A percentile compares a stretch with the other conserved stretches of the same genome.
Evolutionary conservation across 2,329 filamentous ascomycete species (phyloP).

Genomic region (Dendryphion nanum): DNA sequence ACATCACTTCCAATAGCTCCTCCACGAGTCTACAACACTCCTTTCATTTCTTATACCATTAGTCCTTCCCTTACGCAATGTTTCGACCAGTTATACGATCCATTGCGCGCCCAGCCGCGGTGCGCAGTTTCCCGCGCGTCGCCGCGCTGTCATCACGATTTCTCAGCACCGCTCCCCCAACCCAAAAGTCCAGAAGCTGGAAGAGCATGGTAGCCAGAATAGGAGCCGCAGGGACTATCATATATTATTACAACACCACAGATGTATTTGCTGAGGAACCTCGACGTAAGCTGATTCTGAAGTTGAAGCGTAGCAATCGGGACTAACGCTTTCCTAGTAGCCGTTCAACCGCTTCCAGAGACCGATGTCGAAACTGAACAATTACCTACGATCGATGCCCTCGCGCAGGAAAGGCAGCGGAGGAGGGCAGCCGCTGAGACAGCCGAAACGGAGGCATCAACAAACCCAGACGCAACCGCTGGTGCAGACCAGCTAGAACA

Average conservation of each 20-base stretch:
- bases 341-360: constrained; percentile 35
- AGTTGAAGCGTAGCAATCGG: background rate
- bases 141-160: constrained; percentile 45
- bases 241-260: constrained; percentile 96
- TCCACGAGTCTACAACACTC: constrained; percentile 11
- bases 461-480: constrained; percentile 17
- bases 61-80: constrained; percentile 41
- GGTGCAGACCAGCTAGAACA: constrained; percentile 65
- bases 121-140: constrained; percentile 40
- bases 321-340: background rate
- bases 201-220: constrained; percentile 73
- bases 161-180: constrained; percentile 58
- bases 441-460: constrained; percentile 5
- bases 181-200: constrained; percentile 73
- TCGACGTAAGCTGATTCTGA: constrained; percentile 56
- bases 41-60: constrained; percentile 5
- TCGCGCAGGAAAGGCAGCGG: constrained; percentile 43
- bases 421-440: constrained; percentile 18
- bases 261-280: constrained; percentile 82
- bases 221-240: constrained; percentile 69
- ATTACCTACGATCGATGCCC: constrained; percentile 45
- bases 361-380: constrained; percentile 42
- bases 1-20: too few species aligned
- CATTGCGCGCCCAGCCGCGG: constrained; percentile 32
- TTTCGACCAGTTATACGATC: constrained; percentile 52